These are phyloP conservation scores for Russula sp. DNA, from an alignment of 768 basidiomycete genomes.

Conservation along the genomic window DNA sequence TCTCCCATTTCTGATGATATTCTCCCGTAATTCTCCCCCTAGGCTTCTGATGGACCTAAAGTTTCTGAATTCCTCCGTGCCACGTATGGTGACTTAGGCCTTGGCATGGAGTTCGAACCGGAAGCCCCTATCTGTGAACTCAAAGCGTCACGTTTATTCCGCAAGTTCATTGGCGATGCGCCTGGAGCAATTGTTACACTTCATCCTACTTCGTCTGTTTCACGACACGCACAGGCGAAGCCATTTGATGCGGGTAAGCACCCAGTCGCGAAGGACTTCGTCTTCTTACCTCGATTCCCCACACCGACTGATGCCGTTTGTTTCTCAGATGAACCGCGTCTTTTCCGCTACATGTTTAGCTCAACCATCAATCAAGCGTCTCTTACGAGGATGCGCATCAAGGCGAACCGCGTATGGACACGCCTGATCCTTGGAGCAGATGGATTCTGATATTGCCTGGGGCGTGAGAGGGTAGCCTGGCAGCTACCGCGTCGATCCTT, in stretches of 20 bases:
- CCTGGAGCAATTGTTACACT: background rate
- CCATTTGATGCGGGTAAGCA: conserved; percentile 11
- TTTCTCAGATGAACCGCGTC: background rate
- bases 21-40: background rate
- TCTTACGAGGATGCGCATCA: background rate
- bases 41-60: conserved; percentile 9
- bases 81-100: background rate
- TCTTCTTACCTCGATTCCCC: background rate
- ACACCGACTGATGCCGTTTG: background rate
- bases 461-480: background rate
- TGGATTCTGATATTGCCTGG: background rate
- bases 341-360: background rate
- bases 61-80: conserved; percentile 4
- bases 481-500: background rate
- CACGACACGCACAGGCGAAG: background rate
- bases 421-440: conserved; percentile 7
- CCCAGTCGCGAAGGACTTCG: too few relatives aligned
- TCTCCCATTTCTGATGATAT: background rate
- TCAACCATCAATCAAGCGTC: background rate
- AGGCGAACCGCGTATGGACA: background rate
- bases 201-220: background rate
- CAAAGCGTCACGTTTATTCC: background rate
- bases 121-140: background rate
- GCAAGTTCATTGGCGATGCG: background rate
- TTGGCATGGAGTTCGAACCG: background rate